Base-by-base conservation (phyloP, 345 rosid species). In the Populus simonii region DNA sequence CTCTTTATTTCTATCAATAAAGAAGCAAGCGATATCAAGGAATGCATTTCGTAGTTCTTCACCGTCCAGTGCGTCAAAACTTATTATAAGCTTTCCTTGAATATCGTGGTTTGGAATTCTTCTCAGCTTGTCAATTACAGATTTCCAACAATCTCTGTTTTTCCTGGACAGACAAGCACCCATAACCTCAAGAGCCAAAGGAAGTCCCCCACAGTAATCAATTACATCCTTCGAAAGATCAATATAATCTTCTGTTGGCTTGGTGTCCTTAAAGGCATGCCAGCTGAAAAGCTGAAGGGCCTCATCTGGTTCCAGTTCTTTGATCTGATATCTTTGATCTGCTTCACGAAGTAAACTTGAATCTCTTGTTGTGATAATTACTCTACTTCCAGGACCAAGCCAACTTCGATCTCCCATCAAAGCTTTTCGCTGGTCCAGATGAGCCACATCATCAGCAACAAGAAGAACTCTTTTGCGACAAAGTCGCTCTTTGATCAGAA, bases 401-500 rank as follows among this genome's bases (percentile, higher is more conserved):
- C 74, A 59, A 17, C 27, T 45, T 7, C 18, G 47, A 68, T 35
- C 59, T 70, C 79, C 79, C 8, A 70, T 41, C 6, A 76, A 33
- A 7, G 66, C 66, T 15, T 68, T 27, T 2, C 57, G 23, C 59
- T 76, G 74, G 0, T 33, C 22, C 43, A 8, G 13, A 3, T 59
- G 49, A 36, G 55, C 53, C 7, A 76, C 74, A 57, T 69, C 79
- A 55, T 76, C 79, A 55, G 69, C 68, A 57, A 76, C 74, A 57
- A 76, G 36, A 25, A 76, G 74, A 23, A 76, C 53, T 55, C 57
- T 69, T 31, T 31, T 66, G 61, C 63, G 47, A 22, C 61, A 31
- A 17, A 74, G 5, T 5, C 33, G 62, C 0, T 65, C 55, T 69
- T 39, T 69, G 29, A 69, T 69, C 33, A 20, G 1, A 7, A 22